Base-by-base conservation (phyloP, 805 yeast genomes). In the Candida incommunis region DNA sequence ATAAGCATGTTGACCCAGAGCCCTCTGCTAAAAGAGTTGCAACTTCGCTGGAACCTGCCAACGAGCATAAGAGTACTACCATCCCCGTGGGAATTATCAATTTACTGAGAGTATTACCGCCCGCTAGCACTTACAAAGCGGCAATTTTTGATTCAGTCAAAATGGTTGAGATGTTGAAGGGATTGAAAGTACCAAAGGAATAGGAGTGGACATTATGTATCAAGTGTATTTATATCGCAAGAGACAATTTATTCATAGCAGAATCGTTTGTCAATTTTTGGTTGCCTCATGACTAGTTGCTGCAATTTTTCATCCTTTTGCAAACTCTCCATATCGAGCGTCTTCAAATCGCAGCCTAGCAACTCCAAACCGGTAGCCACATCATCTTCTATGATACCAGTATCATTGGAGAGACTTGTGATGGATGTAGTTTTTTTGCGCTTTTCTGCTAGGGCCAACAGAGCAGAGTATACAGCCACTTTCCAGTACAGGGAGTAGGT, bases 401-500 rank as follows among this genome's bases (percentile, higher is more conserved):
- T 62, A 5, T 31, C 48, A 4, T 29, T 23, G 3, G 65, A 46
- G 2, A 66, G 46, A 1, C 50, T 48, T 13, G 66, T 49, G 2
- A 65, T 48, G 4, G 53, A 43, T 1, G 44, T 23, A 40, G 9
- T 42, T 24, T 9, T 48, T 42, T 13, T 41, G 46, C 3, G 29
- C 23, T 5, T 24, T 43, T 20, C 42, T 42, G 15, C 35, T 22
- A 15, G 53, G 45, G 3, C 61, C 31, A 4, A 42, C 41, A 20
- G 51, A 48, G 3, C 74, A 68, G 0, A 82, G 50, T 3, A 66
- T 59, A 42, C 71, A 67, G 4, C 82, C 67, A 31, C 20, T 16
- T 31, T 31, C 98, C 97, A 92, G 61, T 75, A 88, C 15, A 72
- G 64, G 18, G 82, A 56, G 56, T 87, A 92, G 4, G 88, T 75